Base-by-base conservation (phyloP, 257 asterid genomes). In the Solanum clarkiae region DNA sequence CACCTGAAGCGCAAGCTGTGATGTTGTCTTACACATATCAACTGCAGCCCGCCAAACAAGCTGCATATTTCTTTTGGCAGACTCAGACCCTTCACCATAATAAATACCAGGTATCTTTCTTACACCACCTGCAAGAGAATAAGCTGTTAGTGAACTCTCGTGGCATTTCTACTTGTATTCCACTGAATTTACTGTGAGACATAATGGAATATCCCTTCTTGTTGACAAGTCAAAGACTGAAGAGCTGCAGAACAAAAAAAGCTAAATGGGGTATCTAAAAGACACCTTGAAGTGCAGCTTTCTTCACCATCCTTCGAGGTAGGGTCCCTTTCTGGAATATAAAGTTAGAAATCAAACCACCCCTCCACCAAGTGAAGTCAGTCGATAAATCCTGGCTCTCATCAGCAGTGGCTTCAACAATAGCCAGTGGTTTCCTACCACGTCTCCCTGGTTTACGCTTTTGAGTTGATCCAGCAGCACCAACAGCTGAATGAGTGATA, bases 1-100 rank as follows among this genome's bases (percentile, higher is more conserved):
- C 85, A 95, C 97, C 97, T 94, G 98, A 81, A 94, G 97, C 56
- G 97, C 97, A 84, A 94, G 94, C 88, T 93, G 97, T 80, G 98
- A 88, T 47, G 86, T 82, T 68, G 89, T 94, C 91, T 88, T 88
- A 90, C 97, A 89, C 87, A 87, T 91, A 86, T 94, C 98, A 88
- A 95, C 99, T 74, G 97, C 94, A 71, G 97, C 92, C 86, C 94
- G 93, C 98, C 98, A 95, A 87, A 91, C 85, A 80, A 91, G 91
- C 90, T 89, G 95, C 81, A 93, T 92, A 89, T 90, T 93, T 90
- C 89, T 90, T 90, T 86, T 92, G 29, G 95, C 94, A 66, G 90
- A 86, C 86, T 90, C 93, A 81, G 85, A 59, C 83, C 93, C 94
- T 86, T 92, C 97, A 75, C 86, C 84, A 86, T 95, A 95, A 81